A percentile compares a stretch with the other conserved stretches of the same genome.
Evolutionary conservation across 139 green algal genomes (phyloP).

Genomic region (Asterochloris erici): DNA sequence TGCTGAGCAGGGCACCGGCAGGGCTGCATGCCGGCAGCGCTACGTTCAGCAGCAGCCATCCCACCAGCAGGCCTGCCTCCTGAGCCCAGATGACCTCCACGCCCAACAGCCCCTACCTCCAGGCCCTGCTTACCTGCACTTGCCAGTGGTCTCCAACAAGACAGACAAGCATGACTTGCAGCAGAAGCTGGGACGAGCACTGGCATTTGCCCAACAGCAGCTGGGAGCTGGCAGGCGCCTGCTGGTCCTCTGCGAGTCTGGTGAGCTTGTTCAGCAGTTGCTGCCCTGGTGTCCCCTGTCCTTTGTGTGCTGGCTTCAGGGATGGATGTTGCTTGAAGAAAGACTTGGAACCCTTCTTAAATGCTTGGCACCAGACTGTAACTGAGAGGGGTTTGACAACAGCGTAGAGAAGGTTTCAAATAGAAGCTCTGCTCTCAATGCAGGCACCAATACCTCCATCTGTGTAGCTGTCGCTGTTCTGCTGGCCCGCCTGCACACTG

Average conservation of each 20-base stretch:
- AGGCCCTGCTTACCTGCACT: slow-evolving; percentile 1
- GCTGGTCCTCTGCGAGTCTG: slow-evolving; percentile 48
- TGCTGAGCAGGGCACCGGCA: too few species aligned
- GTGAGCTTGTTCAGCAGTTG: slow-evolving; percentile 9
- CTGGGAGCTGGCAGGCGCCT: slow-evolving; percentile 25
- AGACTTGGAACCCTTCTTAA: too few species aligned
- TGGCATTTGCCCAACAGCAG: slow-evolving; percentile 47
- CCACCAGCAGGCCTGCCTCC: too few species aligned
- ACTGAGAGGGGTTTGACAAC: too few species aligned
- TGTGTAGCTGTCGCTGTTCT: slow-evolving; percentile 55
- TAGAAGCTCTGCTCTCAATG: background rate
- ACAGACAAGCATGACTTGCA: slow-evolving; percentile 24
- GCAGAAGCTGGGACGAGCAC: slow-evolving; percentile 27
- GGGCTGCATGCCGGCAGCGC: too few species aligned
- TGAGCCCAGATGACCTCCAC: too few species aligned
- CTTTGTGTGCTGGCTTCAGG: too few species aligned
- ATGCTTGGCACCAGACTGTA: too few species aligned
- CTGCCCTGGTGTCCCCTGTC: background rate
- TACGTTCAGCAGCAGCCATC: too few species aligned
- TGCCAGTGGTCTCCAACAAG: slow-evolving; percentile 29
- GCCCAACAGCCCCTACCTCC: too few species aligned
- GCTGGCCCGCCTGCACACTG: slow-evolving; percentile 44
- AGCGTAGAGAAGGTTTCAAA: too few species aligned
- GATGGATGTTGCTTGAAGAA: too few species aligned
- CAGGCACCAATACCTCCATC: slow-evolving; percentile 57